Conservation (phyloP, 2,329 filamentous ascomycete genomes). For the Diaporthe vexans region DNA sequence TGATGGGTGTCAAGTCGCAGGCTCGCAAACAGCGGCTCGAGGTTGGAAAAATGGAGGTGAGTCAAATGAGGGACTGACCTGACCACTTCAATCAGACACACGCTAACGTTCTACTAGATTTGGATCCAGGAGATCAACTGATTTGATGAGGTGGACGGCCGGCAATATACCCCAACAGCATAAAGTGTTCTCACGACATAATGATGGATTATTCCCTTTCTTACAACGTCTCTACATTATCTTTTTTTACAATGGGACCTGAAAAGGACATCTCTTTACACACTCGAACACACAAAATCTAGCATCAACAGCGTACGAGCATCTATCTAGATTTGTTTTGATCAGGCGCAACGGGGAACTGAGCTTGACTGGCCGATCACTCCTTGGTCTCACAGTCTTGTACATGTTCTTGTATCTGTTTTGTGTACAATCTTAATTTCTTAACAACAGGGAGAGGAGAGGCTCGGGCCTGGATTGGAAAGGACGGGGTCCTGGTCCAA, state of each 20-base stretch:
- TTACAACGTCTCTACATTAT: slow-evolving; percentile 13
- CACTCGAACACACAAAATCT: slow-evolving; percentile 25
- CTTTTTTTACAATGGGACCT: neutral
- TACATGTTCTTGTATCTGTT: slow-evolving; percentile 28
- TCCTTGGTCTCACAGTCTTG: neutral
- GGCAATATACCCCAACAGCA: slow-evolving; percentile 41
- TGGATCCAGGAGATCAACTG: slow-evolving; percentile 51
- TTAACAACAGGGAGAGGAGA: slow-evolving; percentile 6
- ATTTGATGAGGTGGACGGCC: slow-evolving; percentile 28
- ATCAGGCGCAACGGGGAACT: slow-evolving; percentile 34
- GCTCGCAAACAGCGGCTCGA: slow-evolving; percentile 83
- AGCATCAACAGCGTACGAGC: slow-evolving; percentile 40
- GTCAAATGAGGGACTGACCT: slow-evolving; percentile 50
- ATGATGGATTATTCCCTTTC: slow-evolving; percentile 39
- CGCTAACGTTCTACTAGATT: slow-evolving; percentile 48
- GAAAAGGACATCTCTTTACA: neutral
- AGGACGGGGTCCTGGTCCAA: slow-evolving; percentile 3
- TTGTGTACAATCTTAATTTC: slow-evolving; percentile 28
- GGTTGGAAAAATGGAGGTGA: slow-evolving; percentile 95
- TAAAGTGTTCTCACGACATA: slow-evolving; percentile 39
- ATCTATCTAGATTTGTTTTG: slow-evolving; percentile 41
- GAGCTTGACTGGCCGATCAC: neutral
- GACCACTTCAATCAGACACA: neutral
- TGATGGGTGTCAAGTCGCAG: slow-evolving; percentile 76
- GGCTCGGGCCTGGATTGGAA: slow-evolving; percentile 30